A percentile compares a stretch with the other conserved stretches of the same genome.
phyloP scores from a whole-genome alignment of 2,329 filamentous ascomycete species.

The Helotiales sp. region DNA sequence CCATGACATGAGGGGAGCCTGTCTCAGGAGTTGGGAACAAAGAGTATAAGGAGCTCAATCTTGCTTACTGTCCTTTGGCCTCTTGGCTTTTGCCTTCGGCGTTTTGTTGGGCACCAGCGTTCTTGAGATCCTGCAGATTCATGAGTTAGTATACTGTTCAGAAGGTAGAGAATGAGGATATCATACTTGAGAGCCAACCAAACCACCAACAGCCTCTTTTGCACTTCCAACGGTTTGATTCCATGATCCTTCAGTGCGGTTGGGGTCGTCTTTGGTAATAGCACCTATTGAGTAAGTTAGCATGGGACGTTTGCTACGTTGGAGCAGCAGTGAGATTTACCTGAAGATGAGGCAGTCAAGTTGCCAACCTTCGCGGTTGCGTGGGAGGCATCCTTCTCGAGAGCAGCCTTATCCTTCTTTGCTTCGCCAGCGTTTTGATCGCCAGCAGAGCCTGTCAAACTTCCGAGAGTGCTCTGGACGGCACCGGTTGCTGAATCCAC shows the following conservation, averaged over 20 bases:
- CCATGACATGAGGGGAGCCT: too few species aligned
- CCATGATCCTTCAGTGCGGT: constrained; percentile 73
- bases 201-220: constrained; percentile 77
- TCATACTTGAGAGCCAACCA: constrained; percentile 70
- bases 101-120: constrained; percentile 75
- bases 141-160: constrained; percentile 2
- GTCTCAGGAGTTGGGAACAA: too few species aligned
- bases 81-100: constrained; percentile 77
- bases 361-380: constrained; percentile 73
- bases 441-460: constrained; percentile 68
- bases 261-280: constrained; percentile 67
- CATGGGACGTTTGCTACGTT: too few species aligned
- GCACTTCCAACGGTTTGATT: constrained; percentile 87
- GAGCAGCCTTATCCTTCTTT: constrained; percentile 64
- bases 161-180: background rate
- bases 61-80: constrained; percentile 80
- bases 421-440: constrained; percentile 45
- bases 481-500: constrained; percentile 71
- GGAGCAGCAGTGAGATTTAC: too few species aligned
- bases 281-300: constrained; percentile 43
- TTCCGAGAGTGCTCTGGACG: constrained; percentile 71
- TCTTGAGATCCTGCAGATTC: constrained; percentile 61
- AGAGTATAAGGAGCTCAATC: too few species aligned
- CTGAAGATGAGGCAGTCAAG: constrained; percentile 66
- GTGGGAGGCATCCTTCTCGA: constrained; percentile 74